Evolutionary conservation across 2,329 filamentous ascomycete genomes (phyloP).

Genomic region (Penicillium fuscoglaucum): DNA sequence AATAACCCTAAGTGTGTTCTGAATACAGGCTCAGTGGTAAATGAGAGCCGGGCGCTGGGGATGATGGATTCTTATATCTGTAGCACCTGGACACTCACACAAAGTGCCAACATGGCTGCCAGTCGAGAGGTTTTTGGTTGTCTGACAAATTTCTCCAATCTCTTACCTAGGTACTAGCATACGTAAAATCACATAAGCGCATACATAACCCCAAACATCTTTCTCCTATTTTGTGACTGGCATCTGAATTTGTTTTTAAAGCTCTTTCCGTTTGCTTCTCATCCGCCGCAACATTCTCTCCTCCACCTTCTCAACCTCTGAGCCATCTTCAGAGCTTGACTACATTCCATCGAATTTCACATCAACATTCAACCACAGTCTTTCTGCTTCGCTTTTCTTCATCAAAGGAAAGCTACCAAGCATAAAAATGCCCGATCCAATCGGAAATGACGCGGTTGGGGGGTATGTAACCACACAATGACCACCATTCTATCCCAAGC

Average conservation of each 20-base stretch:
- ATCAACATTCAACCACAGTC: neutral
- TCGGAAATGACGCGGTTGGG: constrained; percentile 2
- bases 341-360: neutral
- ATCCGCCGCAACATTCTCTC: neutral
- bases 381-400: neutral
- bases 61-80: neutral
- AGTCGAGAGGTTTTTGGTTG: neutral
- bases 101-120: neutral
- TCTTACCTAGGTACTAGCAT: neutral
- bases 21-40: neutral
- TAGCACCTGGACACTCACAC: neutral
- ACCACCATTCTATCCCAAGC: neutral
- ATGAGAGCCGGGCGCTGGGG: neutral
- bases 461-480: constrained; percentile 8
- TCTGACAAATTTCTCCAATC: neutral
- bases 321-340: neutral
- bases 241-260: neutral
- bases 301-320: neutral
- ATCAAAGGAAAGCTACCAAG: neutral
- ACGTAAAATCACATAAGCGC: neutral
- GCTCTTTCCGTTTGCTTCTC: neutral
- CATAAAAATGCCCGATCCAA: constrained; percentile 4
- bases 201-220: neutral
- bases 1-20: neutral
- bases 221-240: neutral